These are phyloP conservation scores for Tylopilus sp. DNA, from an alignment of 768 basidiomycete genomes.

Conservation along the genomic window DNA sequence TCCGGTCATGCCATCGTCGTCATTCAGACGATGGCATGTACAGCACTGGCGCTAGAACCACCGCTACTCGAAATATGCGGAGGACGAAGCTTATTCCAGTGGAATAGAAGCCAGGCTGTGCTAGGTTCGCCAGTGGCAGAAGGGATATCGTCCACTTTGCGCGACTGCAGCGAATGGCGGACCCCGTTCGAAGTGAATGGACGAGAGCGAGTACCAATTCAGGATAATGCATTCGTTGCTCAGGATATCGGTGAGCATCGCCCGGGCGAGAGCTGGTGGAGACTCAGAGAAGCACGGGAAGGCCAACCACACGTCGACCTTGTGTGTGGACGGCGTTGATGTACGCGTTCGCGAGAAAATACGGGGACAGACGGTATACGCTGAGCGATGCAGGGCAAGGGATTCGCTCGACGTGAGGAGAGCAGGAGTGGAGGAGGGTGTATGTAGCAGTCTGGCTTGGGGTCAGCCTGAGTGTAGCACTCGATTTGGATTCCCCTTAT, in stretches of 20 bases:
- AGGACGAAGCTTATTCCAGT: background rate
- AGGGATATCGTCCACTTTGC: background rate
- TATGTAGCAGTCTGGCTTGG: background rate
- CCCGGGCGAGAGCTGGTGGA: background rate
- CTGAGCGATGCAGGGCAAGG: conserved; percentile 10
- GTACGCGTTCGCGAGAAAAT: conserved; percentile 16
- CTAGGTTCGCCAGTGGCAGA: background rate
- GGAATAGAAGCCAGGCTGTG: background rate
- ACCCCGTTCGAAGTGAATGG: conserved; percentile 15
- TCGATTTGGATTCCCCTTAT: conserved; percentile 25
- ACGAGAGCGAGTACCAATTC: conserved; percentile 24
- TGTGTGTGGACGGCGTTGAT: conserved; percentile 16
- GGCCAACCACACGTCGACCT: conserved; percentile 22
- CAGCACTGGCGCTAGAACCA: conserved; percentile 9
- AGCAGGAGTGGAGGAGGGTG: conserved; percentile 18
- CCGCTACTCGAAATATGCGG: background rate
- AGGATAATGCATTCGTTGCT: conserved; percentile 29
- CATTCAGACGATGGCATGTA: conserved; percentile 23
- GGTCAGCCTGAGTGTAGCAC: background rate
- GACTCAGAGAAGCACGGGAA: conserved; percentile 27
- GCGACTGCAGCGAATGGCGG: conserved; percentile 1
- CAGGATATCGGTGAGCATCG: conserved; percentile 6
- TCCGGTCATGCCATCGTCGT: conserved; percentile 13
- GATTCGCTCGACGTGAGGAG: conserved; percentile 27
- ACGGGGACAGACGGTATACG: conserved; percentile 7